These are phyloP conservation scores for Magnaporthiopsis rhizophila DNA, from an alignment of 2,329 filamentous ascomycete species.

Conservation along the genomic window DNA sequence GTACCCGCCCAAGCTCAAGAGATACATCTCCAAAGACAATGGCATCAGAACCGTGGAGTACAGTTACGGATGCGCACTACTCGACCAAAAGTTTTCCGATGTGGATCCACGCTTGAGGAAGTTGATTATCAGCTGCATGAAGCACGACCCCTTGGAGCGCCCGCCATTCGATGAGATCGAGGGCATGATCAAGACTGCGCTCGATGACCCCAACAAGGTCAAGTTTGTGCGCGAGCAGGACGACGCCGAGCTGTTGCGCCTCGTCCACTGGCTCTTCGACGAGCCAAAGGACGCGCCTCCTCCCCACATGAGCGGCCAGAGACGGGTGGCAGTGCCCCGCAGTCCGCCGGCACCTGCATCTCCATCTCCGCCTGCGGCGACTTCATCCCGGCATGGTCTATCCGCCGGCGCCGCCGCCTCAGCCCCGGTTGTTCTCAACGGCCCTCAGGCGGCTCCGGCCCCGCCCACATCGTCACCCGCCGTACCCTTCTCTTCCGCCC, in stretches of 20 bases:
- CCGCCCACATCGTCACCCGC: too few relatives aligned
- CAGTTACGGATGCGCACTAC: neutral
- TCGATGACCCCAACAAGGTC: too few relatives aligned
- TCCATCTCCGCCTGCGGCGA: neutral
- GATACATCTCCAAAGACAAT: neutral
- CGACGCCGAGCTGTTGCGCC: neutral
- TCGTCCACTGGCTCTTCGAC: neutral
- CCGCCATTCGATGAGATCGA: neutral
- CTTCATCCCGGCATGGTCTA: too few relatives aligned
- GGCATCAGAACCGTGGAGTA: neutral
- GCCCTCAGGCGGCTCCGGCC: too few relatives aligned
- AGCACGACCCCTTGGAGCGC: neutral
- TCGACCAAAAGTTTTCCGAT: neutral
- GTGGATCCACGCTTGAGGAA: neutral
- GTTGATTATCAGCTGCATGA: neutral
- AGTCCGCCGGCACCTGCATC: neutral
- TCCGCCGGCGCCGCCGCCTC: too few relatives aligned
- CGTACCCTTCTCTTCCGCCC: too few relatives aligned
- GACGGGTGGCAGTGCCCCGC: too few relatives aligned
- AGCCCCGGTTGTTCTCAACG: too few relatives aligned
- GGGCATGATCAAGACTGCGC: too few relatives aligned
- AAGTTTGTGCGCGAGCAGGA: neutral
- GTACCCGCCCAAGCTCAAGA: neutral
- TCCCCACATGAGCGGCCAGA: neutral
- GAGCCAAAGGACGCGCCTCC: neutral